A percentile compares a stretch with the other conserved stretches of the same genome.
Evolutionary conservation across 768 basidiomycete species (phyloP).

Genomic region (Sistotremastrum niveocremeum): DNA sequence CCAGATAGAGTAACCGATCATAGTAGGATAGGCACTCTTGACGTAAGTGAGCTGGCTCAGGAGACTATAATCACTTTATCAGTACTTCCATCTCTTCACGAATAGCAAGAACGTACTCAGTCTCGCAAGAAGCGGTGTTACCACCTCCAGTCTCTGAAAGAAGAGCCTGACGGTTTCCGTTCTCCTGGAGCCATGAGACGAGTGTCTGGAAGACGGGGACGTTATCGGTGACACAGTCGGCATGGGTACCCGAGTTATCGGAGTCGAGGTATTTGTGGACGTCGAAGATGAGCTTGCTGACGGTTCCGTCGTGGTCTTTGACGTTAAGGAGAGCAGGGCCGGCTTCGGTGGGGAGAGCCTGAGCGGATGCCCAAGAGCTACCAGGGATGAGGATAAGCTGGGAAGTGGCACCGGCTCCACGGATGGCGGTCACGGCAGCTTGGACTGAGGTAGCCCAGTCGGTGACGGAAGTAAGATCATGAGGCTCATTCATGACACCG

Average conservation of each 20-base stretch:
- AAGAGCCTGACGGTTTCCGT: constrained; percentile 29
- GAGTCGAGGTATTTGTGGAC: constrained; percentile 56
- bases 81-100: constrained; percentile 5
- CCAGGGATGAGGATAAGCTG: constrained; percentile 29
- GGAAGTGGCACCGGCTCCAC: constrained; percentile 38
- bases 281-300: constrained; percentile 32
- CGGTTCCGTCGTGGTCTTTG: constrained; percentile 47
- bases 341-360: constrained; percentile 24
- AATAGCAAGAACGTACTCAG: constrained; percentile 14
- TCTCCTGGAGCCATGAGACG: constrained; percentile 27
- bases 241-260: constrained; percentile 30
- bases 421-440: constrained; percentile 28
- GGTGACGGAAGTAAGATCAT: constrained; percentile 3
- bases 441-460: constrained; percentile 28
- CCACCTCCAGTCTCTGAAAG: constrained; percentile 34
- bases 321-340: constrained; percentile 36
- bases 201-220: constrained; percentile 31
- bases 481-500: constrained; percentile 4
- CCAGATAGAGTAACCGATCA: constrained; percentile 44
- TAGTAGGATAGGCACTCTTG: constrained; percentile 26
- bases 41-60: constrained; percentile 31
- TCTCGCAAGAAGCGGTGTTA: constrained; percentile 24
- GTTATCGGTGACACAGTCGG: constrained; percentile 27
- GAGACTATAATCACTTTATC: constrained; percentile 17
- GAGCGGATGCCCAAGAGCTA: constrained; percentile 26